A percentile compares a stretch with the other conserved stretches of the same genome.
Evolutionary conservation across 768 basidiomycete genomes (phyloP).

Genomic region (Epithele typhae): DNA sequence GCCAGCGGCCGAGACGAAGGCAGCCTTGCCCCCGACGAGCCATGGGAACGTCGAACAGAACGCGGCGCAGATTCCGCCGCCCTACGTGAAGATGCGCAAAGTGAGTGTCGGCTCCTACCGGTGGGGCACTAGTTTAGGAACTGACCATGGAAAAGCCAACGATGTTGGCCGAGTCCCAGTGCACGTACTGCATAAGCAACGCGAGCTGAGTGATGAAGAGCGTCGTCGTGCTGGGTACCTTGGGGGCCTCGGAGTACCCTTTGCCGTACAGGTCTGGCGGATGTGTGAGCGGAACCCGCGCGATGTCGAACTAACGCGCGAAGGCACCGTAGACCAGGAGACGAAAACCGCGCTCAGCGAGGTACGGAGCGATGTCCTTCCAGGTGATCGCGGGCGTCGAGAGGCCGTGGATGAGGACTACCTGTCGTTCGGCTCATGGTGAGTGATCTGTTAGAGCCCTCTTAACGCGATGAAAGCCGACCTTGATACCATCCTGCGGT

Average conservation of each 20-base stretch:
- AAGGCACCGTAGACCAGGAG: constrained; percentile 67
- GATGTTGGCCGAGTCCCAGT: constrained; percentile 62
- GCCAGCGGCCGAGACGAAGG: constrained; percentile 65
- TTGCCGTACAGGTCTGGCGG: constrained; percentile 72
- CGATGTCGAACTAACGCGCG: too few relatives aligned
- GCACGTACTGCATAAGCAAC: constrained; percentile 72
- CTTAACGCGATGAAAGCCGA: too few relatives aligned
- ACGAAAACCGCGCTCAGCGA: constrained; percentile 60
- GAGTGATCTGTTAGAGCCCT: too few relatives aligned
- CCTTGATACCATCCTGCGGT: constrained; percentile 65
- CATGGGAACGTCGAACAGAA: constrained; percentile 68
- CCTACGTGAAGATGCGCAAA: constrained; percentile 47
- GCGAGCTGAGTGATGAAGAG: constrained; percentile 74
- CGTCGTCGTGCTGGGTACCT: constrained; percentile 53
- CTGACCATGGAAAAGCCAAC: constrained; percentile 75
- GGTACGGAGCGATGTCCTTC: constrained; percentile 62
- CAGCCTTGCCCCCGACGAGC: constrained; percentile 58
- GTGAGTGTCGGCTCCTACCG: neutral
- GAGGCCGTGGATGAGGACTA: constrained; percentile 74
- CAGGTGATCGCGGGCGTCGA: constrained; percentile 72
- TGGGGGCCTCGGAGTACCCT: constrained; percentile 78
- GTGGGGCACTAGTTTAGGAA: neutral
- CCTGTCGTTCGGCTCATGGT: constrained; percentile 32
- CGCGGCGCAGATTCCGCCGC: constrained; percentile 67
- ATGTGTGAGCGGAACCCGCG: too few relatives aligned